Percentiles rank a stretch among this genome's conserved stretches.
These are phyloP conservation scores for Trichomonas tenax DNA, from an alignment of 208 protist genomes.

Conservation along the genomic window DNA sequence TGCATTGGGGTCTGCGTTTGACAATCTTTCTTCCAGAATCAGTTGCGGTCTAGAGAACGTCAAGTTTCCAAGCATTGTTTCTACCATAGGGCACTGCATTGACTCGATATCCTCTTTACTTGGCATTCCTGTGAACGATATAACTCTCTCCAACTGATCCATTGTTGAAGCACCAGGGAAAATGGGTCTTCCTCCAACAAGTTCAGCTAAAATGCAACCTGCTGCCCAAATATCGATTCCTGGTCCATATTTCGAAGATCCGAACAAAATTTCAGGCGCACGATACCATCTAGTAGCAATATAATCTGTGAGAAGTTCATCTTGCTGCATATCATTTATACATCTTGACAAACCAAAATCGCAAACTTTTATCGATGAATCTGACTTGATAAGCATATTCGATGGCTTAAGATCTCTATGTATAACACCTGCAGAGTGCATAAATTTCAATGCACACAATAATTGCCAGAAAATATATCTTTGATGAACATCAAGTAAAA, in stretches of 20 bases:
- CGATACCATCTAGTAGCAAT: slow-evolving; percentile 39
- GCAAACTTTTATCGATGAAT: slow-evolving; percentile 82
- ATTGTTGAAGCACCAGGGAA: slow-evolving; percentile 30
- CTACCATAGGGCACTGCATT: neutral
- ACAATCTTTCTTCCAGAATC: neutral
- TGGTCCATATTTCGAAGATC: neutral
- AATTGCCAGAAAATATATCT: slow-evolving; percentile 56
- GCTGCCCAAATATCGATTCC: slow-evolving; percentile 34
- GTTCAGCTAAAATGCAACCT: slow-evolving; percentile 37
- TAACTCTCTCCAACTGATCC: slow-evolving; percentile 27
- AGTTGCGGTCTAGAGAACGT: neutral
- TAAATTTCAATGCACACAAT: slow-evolving; percentile 44
- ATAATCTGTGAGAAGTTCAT: slow-evolving; percentile 37
- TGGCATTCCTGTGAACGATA: neutral
- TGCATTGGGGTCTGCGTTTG: neutral
- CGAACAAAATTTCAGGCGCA: slow-evolving; percentile 13
- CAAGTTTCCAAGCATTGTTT: neutral
- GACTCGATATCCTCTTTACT: neutral
- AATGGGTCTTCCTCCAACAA: slow-evolving; percentile 29
- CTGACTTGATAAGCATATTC: slow-evolving; percentile 80
- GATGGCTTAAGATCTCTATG: slow-evolving; percentile 85
- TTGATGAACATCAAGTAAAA: slow-evolving; percentile 52
- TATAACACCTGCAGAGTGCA: slow-evolving; percentile 49
- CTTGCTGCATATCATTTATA: neutral
- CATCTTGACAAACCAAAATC: slow-evolving; percentile 76